Conservation (phyloP, 2,329 filamentous ascomycete species). For the Cercospora sesami region DNA sequence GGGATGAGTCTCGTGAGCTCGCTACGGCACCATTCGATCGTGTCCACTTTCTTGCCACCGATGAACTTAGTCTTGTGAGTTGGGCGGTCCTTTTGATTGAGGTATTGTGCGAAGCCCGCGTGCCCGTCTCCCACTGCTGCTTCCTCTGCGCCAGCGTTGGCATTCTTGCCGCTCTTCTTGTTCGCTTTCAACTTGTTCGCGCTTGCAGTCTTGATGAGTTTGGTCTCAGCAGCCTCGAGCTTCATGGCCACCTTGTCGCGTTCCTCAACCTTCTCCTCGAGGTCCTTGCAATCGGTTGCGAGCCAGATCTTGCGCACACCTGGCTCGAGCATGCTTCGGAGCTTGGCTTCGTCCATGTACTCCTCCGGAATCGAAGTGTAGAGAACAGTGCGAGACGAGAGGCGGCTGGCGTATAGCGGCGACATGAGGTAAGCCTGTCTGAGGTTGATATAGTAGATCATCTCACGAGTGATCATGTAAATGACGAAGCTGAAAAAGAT, state of each 20-base stretch:
- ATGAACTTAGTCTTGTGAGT: constrained; percentile 71
- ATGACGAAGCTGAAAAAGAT: constrained; percentile 84
- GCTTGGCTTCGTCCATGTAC: constrained; percentile 73
- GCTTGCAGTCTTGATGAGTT: constrained; percentile 78
- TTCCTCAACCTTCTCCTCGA: constrained; percentile 78
- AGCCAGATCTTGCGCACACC: constrained; percentile 85
- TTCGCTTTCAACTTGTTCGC: constrained; percentile 65
- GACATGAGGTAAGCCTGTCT: constrained; percentile 90
- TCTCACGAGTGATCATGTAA: constrained; percentile 82
- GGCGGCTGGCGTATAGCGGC: constrained; percentile 76
- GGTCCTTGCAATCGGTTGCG: constrained; percentile 70
- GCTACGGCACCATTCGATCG: constrained; percentile 82
- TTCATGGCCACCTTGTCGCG: constrained; percentile 77
- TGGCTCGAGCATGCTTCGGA: constrained; percentile 77
- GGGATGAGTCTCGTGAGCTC: constrained; percentile 76
- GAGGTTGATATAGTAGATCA: constrained; percentile 87
- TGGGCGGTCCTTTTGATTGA: constrained; percentile 71
- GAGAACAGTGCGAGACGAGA: constrained; percentile 87
- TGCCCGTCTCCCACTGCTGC: constrained; percentile 64
- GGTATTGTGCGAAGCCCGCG: constrained; percentile 70
- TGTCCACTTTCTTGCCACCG: constrained; percentile 87
- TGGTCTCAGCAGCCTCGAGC: constrained; percentile 83
- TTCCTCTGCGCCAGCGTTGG: constrained; percentile 44
- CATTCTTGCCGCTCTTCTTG: constrained; percentile 65
- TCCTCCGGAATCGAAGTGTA: constrained; percentile 79